Evolutionary conservation across 2,329 filamentous ascomycete genomes (phyloP), one percentile per base, ranked within the genome.

Genomic region (Penicillium polonicum): DNA sequence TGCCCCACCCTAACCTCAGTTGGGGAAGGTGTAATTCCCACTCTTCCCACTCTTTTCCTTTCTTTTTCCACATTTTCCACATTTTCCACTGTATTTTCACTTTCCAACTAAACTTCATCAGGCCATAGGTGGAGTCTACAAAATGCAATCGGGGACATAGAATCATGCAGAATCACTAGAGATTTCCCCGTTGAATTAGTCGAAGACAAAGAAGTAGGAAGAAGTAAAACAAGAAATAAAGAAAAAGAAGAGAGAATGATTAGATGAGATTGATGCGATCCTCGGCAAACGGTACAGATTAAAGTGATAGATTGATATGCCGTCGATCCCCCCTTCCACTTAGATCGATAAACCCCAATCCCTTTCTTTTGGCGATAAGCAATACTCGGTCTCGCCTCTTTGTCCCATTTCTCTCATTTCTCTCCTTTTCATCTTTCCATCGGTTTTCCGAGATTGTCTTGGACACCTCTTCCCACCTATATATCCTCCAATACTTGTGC

Each of bases 41-140:
- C 50, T 53, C 60, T 48, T 60, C 61, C 43, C 52, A 49, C 45
- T 49, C 58, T 56, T 35, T 29, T 19, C 41, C 45, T 42, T 41
- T 15, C 38, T 9, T 42, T 42, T 41, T 41, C 38, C 12, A 41
- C 17, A 12, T 52, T 53, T 53, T 46, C 43, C 25, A 51, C 13
- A 15, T 39, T 33, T 45, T 52, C 33, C 27, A 23, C 42, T 10
- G n/a, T 23, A 21, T 41, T 54, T 48, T 41, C 23, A 31, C 35
- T 54, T 31, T 29, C 5, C 10, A 43, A 39, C 69, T 72, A 72
- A 63, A 56, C 68, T 63, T 27, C 43, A 67, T 64, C 44, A 58
- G 65, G 69, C 4, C 50, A 46, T 55, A 6, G 62, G 69, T 72
- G 71, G 71, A 68, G 65, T 60, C 59, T 31, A 57, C n/a, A 60